Base-by-base conservation (phyloP, 352 stramenopile species). In the Pythium guiyangense region DNA sequence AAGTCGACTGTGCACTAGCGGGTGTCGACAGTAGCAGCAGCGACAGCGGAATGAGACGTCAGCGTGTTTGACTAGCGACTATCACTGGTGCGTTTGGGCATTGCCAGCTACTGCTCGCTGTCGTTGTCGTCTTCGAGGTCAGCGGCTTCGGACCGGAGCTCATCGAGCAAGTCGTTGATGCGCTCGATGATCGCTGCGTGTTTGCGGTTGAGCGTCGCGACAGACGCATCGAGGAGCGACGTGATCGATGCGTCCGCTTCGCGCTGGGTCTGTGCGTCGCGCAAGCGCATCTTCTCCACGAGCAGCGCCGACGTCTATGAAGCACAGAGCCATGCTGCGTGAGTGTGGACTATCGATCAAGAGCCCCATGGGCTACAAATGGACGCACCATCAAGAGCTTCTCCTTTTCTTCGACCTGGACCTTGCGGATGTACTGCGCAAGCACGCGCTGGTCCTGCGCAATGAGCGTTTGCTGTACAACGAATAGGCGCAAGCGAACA, bases 111-210 rank as follows among this genome's bases (percentile, higher is more conserved):
- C 3, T 26, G n/a, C 18, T 56, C n/a, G 46, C 42, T 18, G 54
- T 57, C 48, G 1, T 56, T 48, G 2, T 71, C 63, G 18, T 70
- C 64, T 0, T 76, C 52, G 17, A 86, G 60, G 46, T 88, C 79
- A n/a, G 67, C 64, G n/a, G 68, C 57, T 57, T 94, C 78, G 37
- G 72, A 68, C 3, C 64, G 64, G 22, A 92, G 57, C 45, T 91
- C 81, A 37, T 91, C 81, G 26, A 94, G 59, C 47, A 90, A 62
- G 29, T 93, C 85, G 55, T 94, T 94, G 60, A 93, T 92, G 35
- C 69, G 60, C 37, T 73, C 63, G n/a, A 94, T 67, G 47, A 86
- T 88, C 4, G 65, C 64, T 9, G 70, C 82, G 59, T 91, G 79
- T 31, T 88, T 84, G 15, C 29, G 51, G 1, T 50, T 74, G 49